These are phyloP conservation scores for Musa beccarii DNA, from an alignment of 176 grass and related monocot genomes.

Conservation along the genomic window DNA sequence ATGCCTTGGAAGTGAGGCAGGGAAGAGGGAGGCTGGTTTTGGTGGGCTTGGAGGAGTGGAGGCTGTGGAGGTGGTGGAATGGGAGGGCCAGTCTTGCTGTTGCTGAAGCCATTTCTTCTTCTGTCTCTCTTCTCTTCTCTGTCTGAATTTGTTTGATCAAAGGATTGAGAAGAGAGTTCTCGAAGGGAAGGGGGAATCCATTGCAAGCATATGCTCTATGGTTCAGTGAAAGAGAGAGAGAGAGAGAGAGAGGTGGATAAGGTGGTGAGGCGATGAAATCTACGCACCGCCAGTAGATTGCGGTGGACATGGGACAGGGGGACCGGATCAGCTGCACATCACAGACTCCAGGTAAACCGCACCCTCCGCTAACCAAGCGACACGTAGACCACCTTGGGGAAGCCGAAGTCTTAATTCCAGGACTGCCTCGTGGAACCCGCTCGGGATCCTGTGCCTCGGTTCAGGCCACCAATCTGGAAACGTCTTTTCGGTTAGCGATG, in stretches of 20 bases:
- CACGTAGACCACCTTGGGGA: too few species aligned
- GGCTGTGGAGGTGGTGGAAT: conserved; percentile 28
- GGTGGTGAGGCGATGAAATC: not conserved
- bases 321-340: not conserved
- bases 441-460: too few species aligned
- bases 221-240: not conserved
- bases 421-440: too few species aligned
- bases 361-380: not conserved
- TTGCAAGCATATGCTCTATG: not conserved
- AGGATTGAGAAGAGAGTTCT: not conserved
- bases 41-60: conserved; percentile 11
- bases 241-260: not conserved
- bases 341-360: not conserved
- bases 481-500: too few species aligned
- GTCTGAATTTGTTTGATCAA: not conserved
- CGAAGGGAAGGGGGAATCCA: not conserved
- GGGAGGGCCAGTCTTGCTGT: conserved; percentile 36
- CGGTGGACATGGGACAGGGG: not conserved
- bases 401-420: too few species aligned
- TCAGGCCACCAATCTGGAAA: too few species aligned
- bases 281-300: not conserved
- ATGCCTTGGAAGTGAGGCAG: not conserved
- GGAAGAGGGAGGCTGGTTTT: not conserved
- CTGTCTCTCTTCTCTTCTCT: not conserved
- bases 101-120: conserved; percentile 14